Evolutionary conservation across 176 grass and related monocot genomes (phyloP), one percentile per base, ranked within the genome.

Genomic region (Saccharum spontaneum): DNA sequence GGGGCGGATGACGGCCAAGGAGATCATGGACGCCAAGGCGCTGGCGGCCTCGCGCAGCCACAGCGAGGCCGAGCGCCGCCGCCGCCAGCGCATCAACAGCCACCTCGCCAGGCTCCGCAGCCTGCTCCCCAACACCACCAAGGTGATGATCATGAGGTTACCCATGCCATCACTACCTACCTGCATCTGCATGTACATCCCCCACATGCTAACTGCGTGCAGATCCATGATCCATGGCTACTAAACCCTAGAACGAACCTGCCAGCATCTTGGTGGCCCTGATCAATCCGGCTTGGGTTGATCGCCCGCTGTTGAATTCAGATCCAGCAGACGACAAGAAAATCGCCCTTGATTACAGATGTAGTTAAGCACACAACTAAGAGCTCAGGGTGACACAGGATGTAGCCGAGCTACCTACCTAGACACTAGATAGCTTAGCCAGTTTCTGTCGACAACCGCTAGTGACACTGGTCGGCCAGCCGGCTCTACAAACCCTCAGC

Each of bases 21-120:
- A 94, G 65, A 94, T 94, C 80, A 94, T 97, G 92, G 94, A 97
- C 87, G 94, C 92, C 41, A 97, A 97, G 86, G 94, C 94, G 26
- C 83, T 94, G 75, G 94, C 94, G 15, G 94, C 94, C 1, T 94
- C 94, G 1, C 91, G 91, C 87, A 97, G 90, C 70, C 94, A 97
- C 83, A 97, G 94, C 83, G 94, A 97, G 88, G 94, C 94, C 62
- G 94, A 97, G 90, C 92, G 94, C 68, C 87, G 94, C 37, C 89
- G 94, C n/a, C 92, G 94, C n/a, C 90, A 94, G 87, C 92, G 94
- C 30, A 97, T 97, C 90, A 97, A 97, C 87, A 67, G 86, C 55
- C 94, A 97, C 80, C 92, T 97, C 52, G 88, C 92, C 2, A 88
- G 60, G 77, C 78, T 97, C 76, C 92, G 94, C 7, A 94, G 94